Evolutionary conservation across 2,329 filamentous ascomycete genomes (phyloP), one percentile per base, ranked within the genome.

Genomic region (Lachnellula willkommii): DNA sequence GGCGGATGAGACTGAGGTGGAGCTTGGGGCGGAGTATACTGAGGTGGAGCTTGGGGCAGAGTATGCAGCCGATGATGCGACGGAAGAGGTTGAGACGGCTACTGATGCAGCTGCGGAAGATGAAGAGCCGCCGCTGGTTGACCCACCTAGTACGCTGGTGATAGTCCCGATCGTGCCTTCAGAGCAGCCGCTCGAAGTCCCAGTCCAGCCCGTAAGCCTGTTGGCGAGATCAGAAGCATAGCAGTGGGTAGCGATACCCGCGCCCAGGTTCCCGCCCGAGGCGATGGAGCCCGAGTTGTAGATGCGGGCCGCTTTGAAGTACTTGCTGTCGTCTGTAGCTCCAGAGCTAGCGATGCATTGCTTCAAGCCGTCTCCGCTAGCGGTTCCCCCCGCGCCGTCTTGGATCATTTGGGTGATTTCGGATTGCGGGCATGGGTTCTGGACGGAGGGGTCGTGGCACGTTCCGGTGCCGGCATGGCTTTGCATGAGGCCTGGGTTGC

Each of bases 261-360:
- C 37, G 14, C 60, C 69, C 17, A 75, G 65, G 55, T 75, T 71
- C 1, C 65, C 65, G 5, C 61, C 62, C 0, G 60, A 5, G 40
- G 63, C 66, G 22, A 74, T 62, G 0, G 66, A 66, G 36, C 73
- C 73, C 0, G 73, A 74, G 62, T 75, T 75, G 64, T 75, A 75
- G 46, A 70, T 64, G 26, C 73, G 64, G 7, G 73, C 72, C 20
- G 69, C 72, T 47, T 67, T 68, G 59, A 70, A 71, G 60, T 66
- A 70, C n/a, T 50, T 62, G 32, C 63, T 62, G 32, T 62, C 68
- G 11, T 67, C 68, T 2, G 52, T 59, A 26, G 56, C 59, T 17
- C 65, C 65, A 24, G 52, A 66, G 58, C 68, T 50, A 17, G 63
- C 65, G 37, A 73, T 62, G 55, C 69, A 68, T 49, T 69, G 55